These are phyloP conservation scores for Ophiostoma sp. DNA, from an alignment of 2,329 filamentous ascomycete species.

Conservation along the genomic window DNA sequence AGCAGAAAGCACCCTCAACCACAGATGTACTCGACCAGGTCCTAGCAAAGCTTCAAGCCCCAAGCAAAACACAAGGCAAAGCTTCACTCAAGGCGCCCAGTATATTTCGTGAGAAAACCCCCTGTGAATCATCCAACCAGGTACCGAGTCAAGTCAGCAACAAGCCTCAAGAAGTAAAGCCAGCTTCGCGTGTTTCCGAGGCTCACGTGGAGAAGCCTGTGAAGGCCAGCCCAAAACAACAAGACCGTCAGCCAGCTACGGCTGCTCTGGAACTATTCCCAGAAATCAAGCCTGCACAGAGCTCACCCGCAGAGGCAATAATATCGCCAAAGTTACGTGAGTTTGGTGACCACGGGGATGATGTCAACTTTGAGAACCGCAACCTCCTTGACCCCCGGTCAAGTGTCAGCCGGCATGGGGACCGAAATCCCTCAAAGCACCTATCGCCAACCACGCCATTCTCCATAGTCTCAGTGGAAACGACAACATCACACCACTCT, in stretches of 20 bases:
- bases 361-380: conserved; percentile 26
- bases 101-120: not conserved
- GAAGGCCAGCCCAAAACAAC: not conserved
- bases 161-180: not conserved
- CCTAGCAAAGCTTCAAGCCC: conserved; percentile 1
- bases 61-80: not conserved
- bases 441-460: conserved; percentile 57
- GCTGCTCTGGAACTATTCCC: not conserved
- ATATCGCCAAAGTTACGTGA: not conserved
- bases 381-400: conserved; percentile 31
- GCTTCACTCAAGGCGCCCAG: not conserved
- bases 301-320: not conserved
- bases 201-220: not conserved
- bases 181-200: not conserved
- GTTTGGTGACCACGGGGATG: conserved; percentile 31
- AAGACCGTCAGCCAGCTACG: not conserved
- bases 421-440: conserved; percentile 49
- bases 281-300: not conserved
- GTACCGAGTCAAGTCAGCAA: not conserved
- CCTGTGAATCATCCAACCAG: not conserved
- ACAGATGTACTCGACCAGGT: not conserved
- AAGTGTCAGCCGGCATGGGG: conserved; percentile 49
- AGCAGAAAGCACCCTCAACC: not conserved
- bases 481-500: conserved; percentile 47
- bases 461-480: conserved; percentile 57